Evolutionary conservation across 352 stramenopile genomes (phyloP), one percentile per base, ranked within the genome.

Genomic region (Peronospora farinosa): DNA sequence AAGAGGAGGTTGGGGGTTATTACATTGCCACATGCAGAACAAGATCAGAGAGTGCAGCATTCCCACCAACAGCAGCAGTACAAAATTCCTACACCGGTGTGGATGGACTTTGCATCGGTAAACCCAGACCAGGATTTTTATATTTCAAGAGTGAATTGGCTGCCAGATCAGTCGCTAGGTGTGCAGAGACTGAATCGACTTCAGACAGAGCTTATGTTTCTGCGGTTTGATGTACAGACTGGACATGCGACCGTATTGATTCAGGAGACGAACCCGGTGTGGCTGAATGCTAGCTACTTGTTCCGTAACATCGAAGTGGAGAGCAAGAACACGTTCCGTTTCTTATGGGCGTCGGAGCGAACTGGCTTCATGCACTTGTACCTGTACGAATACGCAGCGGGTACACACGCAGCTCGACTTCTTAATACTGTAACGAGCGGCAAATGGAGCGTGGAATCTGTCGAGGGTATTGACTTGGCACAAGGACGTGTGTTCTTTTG

Each of bases 331-430:
- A 77, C 74, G 5, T 97, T 98, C 66, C 95, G 86, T 13, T 98
- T 98, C 63, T 72, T 98, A 31, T 98, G 95, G 88, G 90, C 78
- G 9, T 97, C 84, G 1, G 95, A 98, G 72, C 69, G 92, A 36
- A 84, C 72, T 23, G 95, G 95, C n/a, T 98, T 85, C 59, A 94
- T 90, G 74, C 95, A 98, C 51, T 62, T 98, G 39, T 98, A 98
- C 69, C 65, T 98, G 46, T 98, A 98, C 66, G 93, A 94, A 50
- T 97, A 86, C 55, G 64, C 58, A 30, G 51, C 73, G 25, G 53
- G 63, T 17, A 62, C 65, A 3, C 42, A 50, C 1, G 60, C 44
- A 23, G 66, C 74, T 7, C 63, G 74, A 28, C 52, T 83, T 7
- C 44, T 93, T 23, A 76, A 72, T 0, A 57, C 79, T 30, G 61